These are phyloP conservation scores for Diaporthe longicolla DNA, from an alignment of 2,329 filamentous ascomycete species.

Conservation along the genomic window DNA sequence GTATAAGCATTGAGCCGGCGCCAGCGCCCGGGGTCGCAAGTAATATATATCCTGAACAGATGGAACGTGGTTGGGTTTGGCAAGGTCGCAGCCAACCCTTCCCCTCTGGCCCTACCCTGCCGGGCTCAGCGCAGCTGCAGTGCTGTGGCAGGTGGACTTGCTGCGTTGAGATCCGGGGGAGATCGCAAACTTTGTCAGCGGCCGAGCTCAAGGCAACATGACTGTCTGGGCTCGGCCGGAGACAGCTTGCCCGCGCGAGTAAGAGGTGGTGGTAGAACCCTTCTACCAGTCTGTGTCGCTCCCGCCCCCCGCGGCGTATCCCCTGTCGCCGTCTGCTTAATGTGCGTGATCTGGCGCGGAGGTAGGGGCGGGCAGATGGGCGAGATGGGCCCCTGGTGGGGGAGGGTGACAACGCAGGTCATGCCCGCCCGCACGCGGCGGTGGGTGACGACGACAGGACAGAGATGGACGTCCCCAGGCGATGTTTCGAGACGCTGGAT, in stretches of 20 bases:
- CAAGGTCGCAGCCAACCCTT: constrained; percentile 14
- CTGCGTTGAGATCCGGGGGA: constrained; percentile 10
- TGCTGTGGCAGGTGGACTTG: constrained; percentile 11
- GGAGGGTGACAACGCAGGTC: constrained; percentile 19
- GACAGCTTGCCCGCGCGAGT: constrained; percentile 26
- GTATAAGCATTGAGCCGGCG: constrained; percentile 4
- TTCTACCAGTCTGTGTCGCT: not conserved
- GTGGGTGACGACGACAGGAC: constrained; percentile 25
- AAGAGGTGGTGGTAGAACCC: not conserved
- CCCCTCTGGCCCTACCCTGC: constrained; percentile 13
- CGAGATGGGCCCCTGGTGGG: constrained; percentile 25
- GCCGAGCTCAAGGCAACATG: constrained; percentile 23
- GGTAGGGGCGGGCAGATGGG: constrained; percentile 9
- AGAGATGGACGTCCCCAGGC: not conserved
- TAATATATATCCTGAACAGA: constrained; percentile 13
- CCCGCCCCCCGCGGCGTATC: constrained; percentile 2
- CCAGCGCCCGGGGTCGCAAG: constrained; percentile 8
- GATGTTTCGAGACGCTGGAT: constrained; percentile 23
- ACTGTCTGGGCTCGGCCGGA: constrained; percentile 27
- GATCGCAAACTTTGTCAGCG: constrained; percentile 16
- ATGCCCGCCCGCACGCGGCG: not conserved
- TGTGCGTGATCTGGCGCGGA: constrained; percentile 22
- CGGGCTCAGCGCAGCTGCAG: not conserved
- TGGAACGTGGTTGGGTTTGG: constrained; percentile 27
- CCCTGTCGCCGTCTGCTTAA: not conserved